phyloP scores from a whole-genome alignment of 2,329 filamentous ascomycete species.

The Fusarium chuoi region DNA sequence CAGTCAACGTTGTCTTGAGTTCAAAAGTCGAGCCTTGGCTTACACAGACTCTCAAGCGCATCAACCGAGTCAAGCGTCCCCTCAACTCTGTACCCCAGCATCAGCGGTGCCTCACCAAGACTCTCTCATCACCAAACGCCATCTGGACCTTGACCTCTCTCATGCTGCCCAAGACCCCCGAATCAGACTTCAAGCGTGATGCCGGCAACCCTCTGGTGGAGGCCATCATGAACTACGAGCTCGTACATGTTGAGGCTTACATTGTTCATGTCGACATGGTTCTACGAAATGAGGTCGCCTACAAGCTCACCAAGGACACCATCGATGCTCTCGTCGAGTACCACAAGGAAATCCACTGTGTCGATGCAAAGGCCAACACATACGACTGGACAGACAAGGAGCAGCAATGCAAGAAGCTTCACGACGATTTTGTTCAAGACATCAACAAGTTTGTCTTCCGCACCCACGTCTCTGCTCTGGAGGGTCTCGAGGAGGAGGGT shows the following conservation, averaged over 20 bases:
- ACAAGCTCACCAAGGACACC: constrained; percentile 94
- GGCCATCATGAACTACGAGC: constrained; percentile 90
- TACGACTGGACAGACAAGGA: constrained; percentile 98
- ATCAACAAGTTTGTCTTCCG: constrained; percentile 98
- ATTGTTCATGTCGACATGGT: constrained; percentile 99
- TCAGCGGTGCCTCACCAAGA: constrained; percentile 94
- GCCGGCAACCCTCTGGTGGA: constrained; percentile 69
- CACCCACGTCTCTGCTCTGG: constrained; percentile 86
- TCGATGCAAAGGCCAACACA: constrained; percentile 87
- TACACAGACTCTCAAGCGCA: constrained; percentile 94
- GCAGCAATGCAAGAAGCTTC: constrained; percentile 93
- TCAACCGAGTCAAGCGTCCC: constrained; percentile 95
- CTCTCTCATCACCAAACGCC: constrained; percentile 85
- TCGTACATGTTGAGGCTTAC: constrained; percentile 94
- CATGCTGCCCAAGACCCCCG: constrained; percentile 90
- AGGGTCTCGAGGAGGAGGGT: constrained; percentile 96
- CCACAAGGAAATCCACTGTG: constrained; percentile 94
- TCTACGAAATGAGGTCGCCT: constrained; percentile 94
- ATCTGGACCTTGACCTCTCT: constrained; percentile 95
- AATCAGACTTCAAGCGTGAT: constrained; percentile 84
- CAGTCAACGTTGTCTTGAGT: constrained; percentile 92
- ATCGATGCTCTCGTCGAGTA: constrained; percentile 95
- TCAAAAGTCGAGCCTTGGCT: constrained; percentile 96
- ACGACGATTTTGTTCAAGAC: constrained; percentile 95
- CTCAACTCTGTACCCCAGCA: constrained; percentile 97